These are phyloP conservation scores for Vigna nakashimae DNA, from an alignment of 306 rosid genomes.

Conservation along the genomic window DNA sequence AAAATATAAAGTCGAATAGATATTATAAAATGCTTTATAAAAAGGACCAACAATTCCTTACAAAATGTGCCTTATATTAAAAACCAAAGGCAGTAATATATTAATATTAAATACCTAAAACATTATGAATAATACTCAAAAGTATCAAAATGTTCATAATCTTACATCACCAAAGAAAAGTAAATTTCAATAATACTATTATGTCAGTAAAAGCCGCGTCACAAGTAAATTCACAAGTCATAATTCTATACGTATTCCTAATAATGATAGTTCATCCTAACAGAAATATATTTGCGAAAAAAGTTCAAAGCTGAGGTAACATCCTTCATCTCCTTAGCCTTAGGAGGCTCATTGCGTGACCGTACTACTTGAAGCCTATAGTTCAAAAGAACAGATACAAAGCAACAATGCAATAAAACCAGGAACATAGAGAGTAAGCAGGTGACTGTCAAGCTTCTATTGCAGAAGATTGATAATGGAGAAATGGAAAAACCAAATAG, in stretches of 20 bases:
- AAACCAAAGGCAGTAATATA: not conserved
- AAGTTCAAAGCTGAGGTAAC: not conserved
- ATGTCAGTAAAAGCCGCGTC: constrained; percentile 6
- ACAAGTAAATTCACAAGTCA: not conserved
- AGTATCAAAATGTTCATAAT: constrained; percentile 3
- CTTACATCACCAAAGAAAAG: not conserved
- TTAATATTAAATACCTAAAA: not conserved
- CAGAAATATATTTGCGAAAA: not conserved
- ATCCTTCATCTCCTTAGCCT: not conserved
- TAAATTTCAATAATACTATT: not conserved
- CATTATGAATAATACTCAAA: constrained; percentile 6
- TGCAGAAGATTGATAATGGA: constrained; percentile 5
- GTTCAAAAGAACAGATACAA: not conserved
- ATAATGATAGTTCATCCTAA: constrained; percentile 9
- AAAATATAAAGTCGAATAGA: too few species aligned
- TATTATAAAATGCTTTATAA: too few species aligned
- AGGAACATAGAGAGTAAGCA: not conserved
- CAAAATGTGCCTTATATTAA: too few species aligned
- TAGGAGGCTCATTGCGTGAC: not conserved
- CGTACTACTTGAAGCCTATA: not conserved
- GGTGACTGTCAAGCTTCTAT: not conserved
- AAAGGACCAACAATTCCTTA: too few species aligned
- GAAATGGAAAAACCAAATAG: constrained; percentile 17
- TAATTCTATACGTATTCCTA: not conserved
- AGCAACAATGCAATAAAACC: not conserved